Evolutionary conservation across 2,329 filamentous ascomycete species (phyloP), one percentile per base, ranked within the genome.

Genomic region (Fusarium sp.): DNA sequence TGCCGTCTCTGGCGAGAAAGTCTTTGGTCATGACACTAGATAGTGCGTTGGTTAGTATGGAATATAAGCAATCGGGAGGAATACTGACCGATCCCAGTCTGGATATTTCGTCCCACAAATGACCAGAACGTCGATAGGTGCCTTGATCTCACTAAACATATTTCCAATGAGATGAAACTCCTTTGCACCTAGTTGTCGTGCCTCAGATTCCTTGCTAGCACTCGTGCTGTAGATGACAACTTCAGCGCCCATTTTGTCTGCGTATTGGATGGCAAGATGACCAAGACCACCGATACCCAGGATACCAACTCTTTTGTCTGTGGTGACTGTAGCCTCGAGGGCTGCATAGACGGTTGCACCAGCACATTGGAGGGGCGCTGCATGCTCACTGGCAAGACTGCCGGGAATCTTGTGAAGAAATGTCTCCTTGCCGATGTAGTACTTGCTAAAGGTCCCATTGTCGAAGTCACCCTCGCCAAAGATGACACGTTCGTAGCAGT

Each of bases 61-160:
- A 3, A 1, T 19, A 1, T 15, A 2, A 2, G 4, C 2, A 7
- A 0, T 1, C 5, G 9, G 1, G 2, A 30, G 8, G 2, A 8
- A 14, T 0, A 26, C 55, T 22, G 10, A 22, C 83, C 66, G 79
- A 0, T 53, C 58, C 58, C 58, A 62, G 9, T 62, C 56, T 0
- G 58, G 58, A 7, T 62, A 62, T 3, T 35, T 62, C 3, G 58
- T 62, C 3, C 58, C 58, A 14, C 55, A 61, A 6, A 61, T 19
- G 0, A 61, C 56, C n/a, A 61, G 56, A 35, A 61, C 33, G 9
- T 61, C 56, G 13, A 61, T 41, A 0, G 57, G 57, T 6, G 45
- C 55, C 9, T 41, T 61, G 17, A 24, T 28, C 15, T 58, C 35
- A 1, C 60, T 45, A 3, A 53, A 41, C 56, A 61, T 61, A 2